Base-by-base conservation (phyloP, 2,329 filamentous ascomycete species). In the Fusarium sp. region DNA sequence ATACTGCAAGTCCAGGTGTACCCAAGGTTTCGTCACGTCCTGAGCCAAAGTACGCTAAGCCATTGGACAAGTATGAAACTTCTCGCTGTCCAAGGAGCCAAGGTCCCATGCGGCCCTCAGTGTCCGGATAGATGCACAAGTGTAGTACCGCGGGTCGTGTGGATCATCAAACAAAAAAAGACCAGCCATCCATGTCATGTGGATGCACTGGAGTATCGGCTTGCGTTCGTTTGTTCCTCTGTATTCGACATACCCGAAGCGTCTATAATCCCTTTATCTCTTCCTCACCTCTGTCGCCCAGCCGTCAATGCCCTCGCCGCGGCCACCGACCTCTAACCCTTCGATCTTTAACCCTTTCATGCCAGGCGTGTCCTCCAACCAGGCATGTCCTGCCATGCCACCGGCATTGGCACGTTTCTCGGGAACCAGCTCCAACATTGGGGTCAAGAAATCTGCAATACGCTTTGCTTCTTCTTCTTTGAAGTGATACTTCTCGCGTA, bases 401-500 rank as follows among this genome's bases (percentile, higher is more conserved):
- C 96, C 96, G 1, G 96, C 96, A 78, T 98, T 99, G 14, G 96
- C 96, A 43, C 96, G 87, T 81, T 93, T 92, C 65, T 95, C 93
- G 0, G 96, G 96, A 43, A 94, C 83, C 25, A 99, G 84, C 80
- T 98, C 94, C 42, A 99, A 85, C 94, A 98, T 97, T 1, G 96
- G 96, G 2, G 90, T 85, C 61, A 99, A 81, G 81, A 99, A 98
- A 29, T 93, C 92, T 18, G 90, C 87, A 70, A 98, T 88, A 50
- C 89, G 89, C 81, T 91, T 92, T 46, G 89, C 90, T 74, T 98
- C 94, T 53, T 97, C 86, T 64, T 92, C 89, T 71, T 89, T 90
- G 81, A 97, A 98, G 80, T 98, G 96, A 78, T 99, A 99, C 79
- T 99, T 99, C 81, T 99, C 96, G 66, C 92, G 89, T 32, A 99